Base-by-base conservation (phyloP, 2,329 filamentous ascomycete species). In the Lecanicillium sp. region DNA sequence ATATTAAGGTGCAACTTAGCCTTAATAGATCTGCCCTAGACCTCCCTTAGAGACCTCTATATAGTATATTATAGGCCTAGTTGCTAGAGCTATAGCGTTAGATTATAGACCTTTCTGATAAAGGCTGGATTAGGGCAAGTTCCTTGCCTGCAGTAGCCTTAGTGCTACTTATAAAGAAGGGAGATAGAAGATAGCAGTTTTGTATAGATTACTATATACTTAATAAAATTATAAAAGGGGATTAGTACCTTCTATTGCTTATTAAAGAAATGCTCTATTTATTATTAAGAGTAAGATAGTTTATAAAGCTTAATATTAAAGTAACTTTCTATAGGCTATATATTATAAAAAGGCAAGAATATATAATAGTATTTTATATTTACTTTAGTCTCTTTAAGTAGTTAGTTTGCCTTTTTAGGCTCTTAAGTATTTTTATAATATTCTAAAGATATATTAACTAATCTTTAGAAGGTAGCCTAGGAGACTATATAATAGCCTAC, bases 291-390 rank as follows among this genome's bases (percentile, higher is more conserved):
- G 31, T 18, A 17, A 33, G 13, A 17, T 33, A 17, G 4, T 35
- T 18, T 10, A 35, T 17, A 7, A 29, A 37, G n/a, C 20, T 43
- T 15, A 34, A 35, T 29, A 28, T 39, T 11, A 34, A 17, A 4
- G 20, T 11, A 4, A 19, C 30, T 19, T 52, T 43, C 45, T 43
- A 48, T 34, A 42, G 38, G 12, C 47, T 51, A 33, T 36, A 29
- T 34, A 49, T 58, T 25, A 39, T 33, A 17, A 29, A 50, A 48
- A 40, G 38, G n/a, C 36, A 61, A 20, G 36, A 59, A 46, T 59
- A 44, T 44, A 60, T 59, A 36, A 62, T 37, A 7, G 44, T 38
- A 13, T 60, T 60, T 44, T 36, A 42, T 17, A 54, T 20, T 11
- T 31, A 35, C 20, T 57, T 48, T 34, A 41, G 46, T 4, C 35